phyloP scores from a whole-genome alignment of 2,329 filamentous ascomycete genomes.

The Conoideocrella luteorostrata region DNA sequence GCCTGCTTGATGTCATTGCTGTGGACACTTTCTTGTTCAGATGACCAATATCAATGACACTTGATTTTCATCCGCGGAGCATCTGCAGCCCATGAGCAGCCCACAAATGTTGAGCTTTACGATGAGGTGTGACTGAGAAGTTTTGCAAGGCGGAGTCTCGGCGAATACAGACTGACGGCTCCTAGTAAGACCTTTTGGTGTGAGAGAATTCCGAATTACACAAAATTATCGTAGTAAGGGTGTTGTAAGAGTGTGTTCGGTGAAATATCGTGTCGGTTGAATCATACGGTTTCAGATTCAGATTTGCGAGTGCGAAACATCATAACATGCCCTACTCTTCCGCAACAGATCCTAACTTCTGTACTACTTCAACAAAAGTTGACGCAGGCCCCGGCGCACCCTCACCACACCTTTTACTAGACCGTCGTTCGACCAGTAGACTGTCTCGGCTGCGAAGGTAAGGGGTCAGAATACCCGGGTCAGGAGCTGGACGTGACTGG shows the following conservation, averaged over 20 bases:
- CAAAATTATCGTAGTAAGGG: not conserved
- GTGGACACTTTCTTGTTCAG: not conserved
- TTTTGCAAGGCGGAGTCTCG: slow-evolving; percentile 10
- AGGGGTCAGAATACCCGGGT: too few species aligned
- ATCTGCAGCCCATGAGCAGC: too few species aligned
- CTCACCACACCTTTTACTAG: too few species aligned
- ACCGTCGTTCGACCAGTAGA: too few species aligned
- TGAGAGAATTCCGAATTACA: slow-evolving; percentile 4
- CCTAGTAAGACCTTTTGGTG: not conserved
- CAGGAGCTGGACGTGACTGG: too few species aligned
- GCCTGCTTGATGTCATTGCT: slow-evolving; percentile 20
- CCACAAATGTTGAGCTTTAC: not conserved
- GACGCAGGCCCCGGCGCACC: too few species aligned
- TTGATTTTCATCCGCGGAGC: too few species aligned
- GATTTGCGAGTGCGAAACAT: not conserved
- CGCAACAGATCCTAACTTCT: too few species aligned
- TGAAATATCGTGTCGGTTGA: not conserved
- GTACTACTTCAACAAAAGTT: too few species aligned
- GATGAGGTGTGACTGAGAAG: slow-evolving; percentile 3
- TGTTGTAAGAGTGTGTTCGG: slow-evolving; percentile 7
- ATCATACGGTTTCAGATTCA: too few species aligned
- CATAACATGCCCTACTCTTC: not conserved
- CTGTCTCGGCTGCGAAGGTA: too few species aligned
- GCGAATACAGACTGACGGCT: slow-evolving; percentile 10
- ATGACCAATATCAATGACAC: too few species aligned